Base-by-base conservation (phyloP, 2,329 filamentous ascomycete species). In the Fonsecaea nubica region DNA sequence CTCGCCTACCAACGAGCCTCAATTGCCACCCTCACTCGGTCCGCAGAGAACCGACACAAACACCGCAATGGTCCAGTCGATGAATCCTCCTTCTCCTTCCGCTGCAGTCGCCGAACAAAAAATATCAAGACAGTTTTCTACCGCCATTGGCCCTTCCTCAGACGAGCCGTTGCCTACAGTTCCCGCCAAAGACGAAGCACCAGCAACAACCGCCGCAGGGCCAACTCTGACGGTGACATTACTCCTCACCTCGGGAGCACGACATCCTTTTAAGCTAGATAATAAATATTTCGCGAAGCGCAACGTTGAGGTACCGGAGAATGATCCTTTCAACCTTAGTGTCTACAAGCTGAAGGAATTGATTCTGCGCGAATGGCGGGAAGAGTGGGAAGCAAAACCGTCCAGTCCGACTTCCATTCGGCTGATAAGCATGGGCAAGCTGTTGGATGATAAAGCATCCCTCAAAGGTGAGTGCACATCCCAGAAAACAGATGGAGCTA, bases 301-400 rank as follows among this genome's bases (percentile, higher is more conserved):
- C 66, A 91, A 90, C 72, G 91, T 97, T 62, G 86, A 86, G 56
- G 87, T 95, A 1, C 90, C 92, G 21, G 89, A 89, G 36, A 84
- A 86, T 70, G 92, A 97, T 75, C 93, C 93, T 0, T 93, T 92
- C 76, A 91, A 90, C 76, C 92, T 98, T 80, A 96, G 92, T 72
- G 90, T 97, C 58, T 97, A 97, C 77, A 96, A 92, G 2, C 82
- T 98, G 71, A 97, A 97, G 80, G 93, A 97, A 80, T 82, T 97
- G 75, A 97, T 98, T 76, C 86, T 95, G 82, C 86, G 92, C 74
- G 93, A 97, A 77, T 98, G 94, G 94, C 86, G 92, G 72, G 89
- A 89, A 73, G 87, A 97, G 76, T 97, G 94, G 94, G 93, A 97
- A 74, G 82, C 89, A 15, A 89, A 91, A 75, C 94, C 94, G 1